Conservation (phyloP, 2,329 filamentous ascomycete species). For the Boeremia exigua region DNA sequence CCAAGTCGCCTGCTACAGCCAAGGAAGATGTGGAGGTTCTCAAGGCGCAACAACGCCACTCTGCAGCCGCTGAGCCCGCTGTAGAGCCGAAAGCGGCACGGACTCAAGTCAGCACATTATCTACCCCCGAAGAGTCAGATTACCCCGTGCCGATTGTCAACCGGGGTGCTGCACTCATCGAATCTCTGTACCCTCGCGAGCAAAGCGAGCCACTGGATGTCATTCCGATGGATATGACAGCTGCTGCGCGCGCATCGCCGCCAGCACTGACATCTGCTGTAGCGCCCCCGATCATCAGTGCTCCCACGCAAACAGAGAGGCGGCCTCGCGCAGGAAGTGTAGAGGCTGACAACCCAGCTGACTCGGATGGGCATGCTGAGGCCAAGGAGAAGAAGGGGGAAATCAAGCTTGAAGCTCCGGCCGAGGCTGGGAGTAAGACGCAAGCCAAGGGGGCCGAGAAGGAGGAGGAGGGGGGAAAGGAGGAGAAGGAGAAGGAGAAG, state of each 20-base stretch:
- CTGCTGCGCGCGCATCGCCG: neutral
- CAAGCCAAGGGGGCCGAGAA: neutral
- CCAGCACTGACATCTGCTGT: too few species aligned
- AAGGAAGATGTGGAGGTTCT: neutral
- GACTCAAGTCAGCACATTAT: neutral
- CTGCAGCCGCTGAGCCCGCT: neutral
- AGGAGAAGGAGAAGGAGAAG: neutral
- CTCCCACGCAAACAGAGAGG: too few species aligned
- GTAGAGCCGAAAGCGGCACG: neutral
- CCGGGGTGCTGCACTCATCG: constrained; percentile 8
- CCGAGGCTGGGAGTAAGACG: too few species aligned
- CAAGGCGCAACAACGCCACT: neutral
- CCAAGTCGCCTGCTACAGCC: neutral
- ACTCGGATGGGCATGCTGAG: too few species aligned
- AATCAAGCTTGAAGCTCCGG: too few species aligned
- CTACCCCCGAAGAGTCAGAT: neutral
- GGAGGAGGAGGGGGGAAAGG: neutral
- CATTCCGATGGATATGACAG: neutral
- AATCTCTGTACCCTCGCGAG: constrained; percentile 4
- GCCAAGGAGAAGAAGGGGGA: neutral
- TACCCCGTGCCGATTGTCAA: neutral
- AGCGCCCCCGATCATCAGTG: too few species aligned
- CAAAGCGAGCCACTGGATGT: neutral
- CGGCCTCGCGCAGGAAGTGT: too few species aligned
- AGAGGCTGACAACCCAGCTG: too few species aligned